Conservation (phyloP, 1,139 yeast genomes). For the Hyphopichia pseudoburtonii region DNA sequence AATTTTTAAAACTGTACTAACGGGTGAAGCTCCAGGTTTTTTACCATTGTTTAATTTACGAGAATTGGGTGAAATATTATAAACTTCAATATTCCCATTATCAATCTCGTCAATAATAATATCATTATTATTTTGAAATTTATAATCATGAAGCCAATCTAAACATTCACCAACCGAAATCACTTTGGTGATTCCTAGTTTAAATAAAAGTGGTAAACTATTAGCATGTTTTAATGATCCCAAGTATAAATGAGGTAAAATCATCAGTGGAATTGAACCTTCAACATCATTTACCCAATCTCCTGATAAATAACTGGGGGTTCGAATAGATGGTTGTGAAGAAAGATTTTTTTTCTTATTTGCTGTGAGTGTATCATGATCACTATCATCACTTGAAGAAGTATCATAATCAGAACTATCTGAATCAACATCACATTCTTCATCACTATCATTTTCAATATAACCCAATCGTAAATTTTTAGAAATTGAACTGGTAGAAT, state of each 20-base stretch:
- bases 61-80: constrained; percentile 21
- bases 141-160: constrained; percentile 52
- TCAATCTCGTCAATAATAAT: constrained; percentile 23
- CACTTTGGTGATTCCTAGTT: constrained; percentile 70
- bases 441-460: constrained; percentile 22
- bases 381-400: constrained; percentile 4
- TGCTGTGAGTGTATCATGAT: constrained; percentile 2
- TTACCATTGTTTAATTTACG: constrained; percentile 1
- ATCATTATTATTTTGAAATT: constrained; percentile 27
- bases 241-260: constrained; percentile 78
- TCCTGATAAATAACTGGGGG: not conserved
- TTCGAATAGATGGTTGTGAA: constrained; percentile 4
- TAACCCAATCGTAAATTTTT: constrained; percentile 23
- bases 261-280: constrained; percentile 72
- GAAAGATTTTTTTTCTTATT: too few species aligned
- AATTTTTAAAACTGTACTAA: constrained; percentile 42
- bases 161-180: constrained; percentile 86
- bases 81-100: constrained; percentile 35
- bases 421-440: constrained; percentile 10
- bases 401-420: constrained; percentile 7
- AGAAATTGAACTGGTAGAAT: constrained; percentile 7
- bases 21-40: constrained; percentile 9
- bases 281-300: constrained; percentile 47
- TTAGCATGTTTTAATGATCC: constrained; percentile 87
- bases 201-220: constrained; percentile 58